A percentile compares a stretch with the other conserved stretches of the same genome.
Evolutionary conservation across 1,139 yeast species (phyloP).

Genomic region (Pneumocystis murina): DNA sequence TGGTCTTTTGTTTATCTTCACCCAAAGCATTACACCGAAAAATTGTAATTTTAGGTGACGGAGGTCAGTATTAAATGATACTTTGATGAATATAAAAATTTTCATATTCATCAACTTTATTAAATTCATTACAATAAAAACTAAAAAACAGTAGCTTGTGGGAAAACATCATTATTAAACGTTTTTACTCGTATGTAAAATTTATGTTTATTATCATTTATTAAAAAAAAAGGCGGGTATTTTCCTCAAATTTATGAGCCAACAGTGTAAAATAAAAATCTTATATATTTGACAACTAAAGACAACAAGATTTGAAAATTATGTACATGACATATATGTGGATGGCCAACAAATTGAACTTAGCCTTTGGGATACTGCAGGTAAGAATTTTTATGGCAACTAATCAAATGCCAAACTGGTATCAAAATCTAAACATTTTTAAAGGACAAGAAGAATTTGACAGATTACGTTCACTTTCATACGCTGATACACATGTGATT

Average conservation of each 20-base stretch:
- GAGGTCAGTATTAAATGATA: conserved; percentile 22
- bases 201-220: not conserved
- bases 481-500: conserved; percentile 90
- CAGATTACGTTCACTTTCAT: conserved; percentile 72
- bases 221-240: conserved; percentile 38
- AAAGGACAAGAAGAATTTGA: conserved; percentile 79
- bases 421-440: too few species aligned
- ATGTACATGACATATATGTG: conserved; percentile 90
- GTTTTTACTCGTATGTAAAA: conserved; percentile 56
- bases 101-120: not conserved
- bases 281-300: not conserved
- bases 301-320: conserved; percentile 52
- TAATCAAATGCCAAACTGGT: too few species aligned
- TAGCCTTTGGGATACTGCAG: conserved; percentile 97
- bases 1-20: conserved; percentile 24
- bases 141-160: conserved; percentile 40
- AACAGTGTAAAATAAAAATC: conserved; percentile 38
- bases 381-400: conserved; percentile 22
- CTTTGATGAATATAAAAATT: not conserved
- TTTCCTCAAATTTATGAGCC: conserved; percentile 98
- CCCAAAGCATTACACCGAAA: conserved; percentile 38
- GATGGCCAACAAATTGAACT: conserved; percentile 88
- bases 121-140: not conserved
- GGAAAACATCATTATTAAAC: conserved; percentile 78
- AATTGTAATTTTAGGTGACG: conserved; percentile 92